phyloP scores from a whole-genome alignment of 257 asterid genomes.

The Echites panduratus region DNA sequence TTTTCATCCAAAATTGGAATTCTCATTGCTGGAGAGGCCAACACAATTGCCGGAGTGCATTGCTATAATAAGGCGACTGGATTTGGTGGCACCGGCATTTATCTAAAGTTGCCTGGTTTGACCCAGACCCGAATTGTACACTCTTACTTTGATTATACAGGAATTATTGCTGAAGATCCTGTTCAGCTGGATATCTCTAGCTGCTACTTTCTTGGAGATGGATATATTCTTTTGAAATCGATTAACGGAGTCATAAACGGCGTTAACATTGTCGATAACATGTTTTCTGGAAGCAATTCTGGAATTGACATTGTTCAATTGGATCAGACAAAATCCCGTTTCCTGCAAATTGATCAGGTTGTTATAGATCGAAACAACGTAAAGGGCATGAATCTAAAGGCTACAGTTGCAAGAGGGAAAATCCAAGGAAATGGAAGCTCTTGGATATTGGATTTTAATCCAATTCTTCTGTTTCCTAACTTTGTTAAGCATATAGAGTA shows the following conservation, averaged over 20 bases:
- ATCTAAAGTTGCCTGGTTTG: conserved; percentile 50
- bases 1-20: conserved; percentile 73
- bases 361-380: conserved; percentile 54
- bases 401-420: conserved; percentile 51
- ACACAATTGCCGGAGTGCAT: conserved; percentile 63
- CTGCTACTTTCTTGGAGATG: conserved; percentile 82
- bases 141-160: conserved; percentile 72
- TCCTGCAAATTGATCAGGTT: conserved; percentile 54
- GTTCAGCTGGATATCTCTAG: conserved; percentile 66
- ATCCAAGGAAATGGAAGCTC: conserved; percentile 46
- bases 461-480: conserved; percentile 60
- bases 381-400: conserved; percentile 56
- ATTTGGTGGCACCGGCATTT: conserved; percentile 75
- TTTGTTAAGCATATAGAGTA: conserved; percentile 52
- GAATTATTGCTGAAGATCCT: conserved; percentile 89
- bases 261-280: conserved; percentile 63
- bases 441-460: conserved; percentile 60
- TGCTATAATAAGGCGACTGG: conserved; percentile 86
- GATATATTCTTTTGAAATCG: conserved; percentile 44
- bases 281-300: conserved; percentile 58
- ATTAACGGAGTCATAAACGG: conserved; percentile 58
- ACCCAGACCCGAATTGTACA: conserved; percentile 72
- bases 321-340: conserved; percentile 38
- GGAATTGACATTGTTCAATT: conserved; percentile 55
- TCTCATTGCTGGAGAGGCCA: conserved; percentile 62